Percentiles rank a stretch among this genome's conserved stretches.
Evolutionary conservation across 345 rosid genomes (phyloP).

Genomic region (Excoecaria agallocha): DNA sequence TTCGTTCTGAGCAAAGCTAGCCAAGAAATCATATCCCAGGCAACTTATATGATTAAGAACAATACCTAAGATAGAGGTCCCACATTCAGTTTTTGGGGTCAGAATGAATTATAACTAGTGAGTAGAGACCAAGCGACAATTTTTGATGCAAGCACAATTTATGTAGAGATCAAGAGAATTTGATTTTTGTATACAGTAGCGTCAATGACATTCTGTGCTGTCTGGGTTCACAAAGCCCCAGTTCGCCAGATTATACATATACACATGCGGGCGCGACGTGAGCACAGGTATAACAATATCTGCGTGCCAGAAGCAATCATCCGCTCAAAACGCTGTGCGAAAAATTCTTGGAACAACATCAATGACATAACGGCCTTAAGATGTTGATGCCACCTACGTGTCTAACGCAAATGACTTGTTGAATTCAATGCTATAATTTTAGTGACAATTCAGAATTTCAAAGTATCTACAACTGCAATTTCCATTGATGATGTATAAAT

Average conservation of each 20-base stretch:
- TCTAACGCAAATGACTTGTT: background rate
- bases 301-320: background rate
- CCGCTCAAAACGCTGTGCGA: background rate
- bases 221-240: background rate
- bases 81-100: no score
- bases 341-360: background rate
- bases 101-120: no score
- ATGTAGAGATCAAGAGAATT: no score
- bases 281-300: background rate
- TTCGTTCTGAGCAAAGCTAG: no score
- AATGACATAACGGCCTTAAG: background rate
- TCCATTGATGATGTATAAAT: background rate
- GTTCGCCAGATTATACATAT: no score
- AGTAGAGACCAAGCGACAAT: no score
- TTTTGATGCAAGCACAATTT: no score
- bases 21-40: background rate
- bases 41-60: no score
- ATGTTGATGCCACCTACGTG: background rate
- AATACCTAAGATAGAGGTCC: no score
- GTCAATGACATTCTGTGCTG: background rate
- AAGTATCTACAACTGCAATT: background rate
- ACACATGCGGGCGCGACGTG: no score
- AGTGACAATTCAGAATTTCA: constrained; percentile 4
- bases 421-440: background rate
- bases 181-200: background rate